These are phyloP conservation scores for Citrus trifoliata DNA, from an alignment of 345 rosid genomes.

Conservation along the genomic window DNA sequence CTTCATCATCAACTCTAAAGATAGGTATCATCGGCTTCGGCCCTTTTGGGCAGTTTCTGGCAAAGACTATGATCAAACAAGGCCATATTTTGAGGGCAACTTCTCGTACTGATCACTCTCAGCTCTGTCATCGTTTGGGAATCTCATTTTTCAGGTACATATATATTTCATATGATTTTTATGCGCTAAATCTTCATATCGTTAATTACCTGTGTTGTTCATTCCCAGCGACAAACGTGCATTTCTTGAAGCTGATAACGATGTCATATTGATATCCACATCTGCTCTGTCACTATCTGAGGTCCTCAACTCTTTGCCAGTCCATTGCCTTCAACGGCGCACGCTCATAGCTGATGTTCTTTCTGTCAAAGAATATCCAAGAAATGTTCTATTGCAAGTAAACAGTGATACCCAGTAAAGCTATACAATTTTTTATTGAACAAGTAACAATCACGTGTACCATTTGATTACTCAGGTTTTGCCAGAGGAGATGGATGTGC, in stretches of 20 bases:
- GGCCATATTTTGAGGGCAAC: constrained; percentile 46
- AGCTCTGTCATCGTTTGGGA: constrained; percentile 30
- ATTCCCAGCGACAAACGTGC: constrained; percentile 26
- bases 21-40: constrained; percentile 59
- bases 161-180: neutral
- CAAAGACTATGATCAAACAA: constrained; percentile 44
- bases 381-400: constrained; percentile 39
- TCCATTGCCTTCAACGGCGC: constrained; percentile 28
- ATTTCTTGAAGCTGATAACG: constrained; percentile 41
- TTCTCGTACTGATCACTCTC: constrained; percentile 48
- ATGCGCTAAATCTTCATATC: neutral
- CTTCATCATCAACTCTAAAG: constrained; percentile 25
- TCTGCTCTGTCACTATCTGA: constrained; percentile 43
- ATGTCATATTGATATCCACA: constrained; percentile 50
- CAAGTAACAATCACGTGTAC: neutral
- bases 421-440: neutral
- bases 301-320: constrained; percentile 40
- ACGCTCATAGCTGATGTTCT: constrained; percentile 61
- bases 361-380: constrained; percentile 59
- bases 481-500: constrained; percentile 47
- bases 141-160: constrained; percentile 41
- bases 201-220: neutral
- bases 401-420: neutral
- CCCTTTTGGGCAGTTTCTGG: constrained; percentile 52
- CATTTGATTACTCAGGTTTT: constrained; percentile 20